Evolutionary conservation across 768 basidiomycete genomes (phyloP).

Genomic region (Mycena crocata): DNA sequence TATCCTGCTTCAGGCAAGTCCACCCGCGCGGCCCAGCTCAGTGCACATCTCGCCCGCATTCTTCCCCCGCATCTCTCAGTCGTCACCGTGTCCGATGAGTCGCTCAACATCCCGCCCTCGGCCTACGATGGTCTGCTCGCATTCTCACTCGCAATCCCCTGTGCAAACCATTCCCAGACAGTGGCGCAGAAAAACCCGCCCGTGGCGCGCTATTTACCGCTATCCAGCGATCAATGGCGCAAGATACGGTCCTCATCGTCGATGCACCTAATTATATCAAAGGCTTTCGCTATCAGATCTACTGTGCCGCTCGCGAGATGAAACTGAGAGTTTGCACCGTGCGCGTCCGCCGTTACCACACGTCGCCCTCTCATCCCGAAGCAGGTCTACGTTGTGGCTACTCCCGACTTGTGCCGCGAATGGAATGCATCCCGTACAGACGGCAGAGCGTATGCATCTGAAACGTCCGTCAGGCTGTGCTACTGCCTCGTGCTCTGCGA

Average conservation of each 20-base stretch:
- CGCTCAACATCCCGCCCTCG: conserved; percentile 68
- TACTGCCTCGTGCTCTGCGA: neutral
- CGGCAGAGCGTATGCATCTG: conserved; percentile 65
- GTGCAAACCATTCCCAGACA: conserved; percentile 58
- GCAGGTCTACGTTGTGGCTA: conserved; percentile 82
- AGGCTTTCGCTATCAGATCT: conserved; percentile 97
- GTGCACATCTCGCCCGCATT: conserved; percentile 63
- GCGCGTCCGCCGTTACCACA: conserved; percentile 40
- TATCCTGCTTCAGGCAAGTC: conserved; percentile 92
- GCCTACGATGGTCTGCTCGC: conserved; percentile 77
- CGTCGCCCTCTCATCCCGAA: conserved; percentile 31
- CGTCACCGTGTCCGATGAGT: conserved; percentile 79
- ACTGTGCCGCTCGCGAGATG: conserved; percentile 92
- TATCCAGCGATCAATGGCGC: conserved; percentile 77
- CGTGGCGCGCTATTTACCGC: conserved; percentile 87
- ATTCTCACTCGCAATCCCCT: neutral
- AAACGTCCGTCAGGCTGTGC: conserved; percentile 69
- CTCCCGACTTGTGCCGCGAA: conserved; percentile 77
- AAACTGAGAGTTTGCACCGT: conserved; percentile 91
- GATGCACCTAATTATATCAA: conserved; percentile 98
- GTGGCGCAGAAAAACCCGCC: conserved; percentile 88
- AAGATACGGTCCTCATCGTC: conserved; percentile 85
- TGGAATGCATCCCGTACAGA: conserved; percentile 75
- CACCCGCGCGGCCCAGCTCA: conserved; percentile 74
- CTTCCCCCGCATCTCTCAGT: conserved; percentile 60